Evolutionary conservation across 2,329 filamentous ascomycete genomes (phyloP).

Genomic region (Paraconiothyrium sp.): DNA sequence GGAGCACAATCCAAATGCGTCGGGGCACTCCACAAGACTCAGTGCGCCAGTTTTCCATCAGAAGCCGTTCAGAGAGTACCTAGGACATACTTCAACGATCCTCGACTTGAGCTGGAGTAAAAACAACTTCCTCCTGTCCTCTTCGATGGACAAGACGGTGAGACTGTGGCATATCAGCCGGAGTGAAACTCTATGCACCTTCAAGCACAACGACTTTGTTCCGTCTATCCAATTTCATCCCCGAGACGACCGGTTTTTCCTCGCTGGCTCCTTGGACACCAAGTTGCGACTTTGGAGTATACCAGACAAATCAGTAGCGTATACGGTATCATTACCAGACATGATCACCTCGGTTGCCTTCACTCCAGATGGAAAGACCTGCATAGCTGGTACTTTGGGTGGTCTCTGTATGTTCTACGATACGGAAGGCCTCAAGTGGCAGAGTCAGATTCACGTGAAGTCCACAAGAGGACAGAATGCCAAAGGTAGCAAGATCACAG

Average conservation of each 20-base stretch:
- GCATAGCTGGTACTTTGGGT: conserved; percentile 86
- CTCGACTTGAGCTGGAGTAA: conserved; percentile 98
- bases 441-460: conserved; percentile 90
- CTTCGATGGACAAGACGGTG: conserved; percentile 98
- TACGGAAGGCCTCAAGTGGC: conserved; percentile 85
- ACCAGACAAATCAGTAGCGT: conserved; percentile 92
- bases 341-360: conserved; percentile 96
- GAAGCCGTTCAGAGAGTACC: conserved; percentile 80
- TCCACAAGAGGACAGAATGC: conserved; percentile 92
- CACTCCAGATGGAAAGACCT: conserved; percentile 87
- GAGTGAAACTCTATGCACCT: conserved; percentile 87
- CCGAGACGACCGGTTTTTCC: conserved; percentile 92
- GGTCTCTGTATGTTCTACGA: conserved; percentile 91
- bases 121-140: conserved; percentile 95
- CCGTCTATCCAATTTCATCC: conserved; percentile 96
- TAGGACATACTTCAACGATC: conserved; percentile 84
- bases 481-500: conserved; percentile 97
- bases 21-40: conserved; percentile 68
- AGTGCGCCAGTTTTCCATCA: conserved; percentile 90
- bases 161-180: conserved; percentile 91
- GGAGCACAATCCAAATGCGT: conserved; percentile 61
- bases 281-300: conserved; percentile 95
- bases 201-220: conserved; percentile 94
- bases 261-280: conserved; percentile 90
- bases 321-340: conserved; percentile 77